Evolutionary conservation across 2,329 filamentous ascomycete species (phyloP), one percentile per base, ranked within the genome.

Genomic region (Monascus ruber): DNA sequence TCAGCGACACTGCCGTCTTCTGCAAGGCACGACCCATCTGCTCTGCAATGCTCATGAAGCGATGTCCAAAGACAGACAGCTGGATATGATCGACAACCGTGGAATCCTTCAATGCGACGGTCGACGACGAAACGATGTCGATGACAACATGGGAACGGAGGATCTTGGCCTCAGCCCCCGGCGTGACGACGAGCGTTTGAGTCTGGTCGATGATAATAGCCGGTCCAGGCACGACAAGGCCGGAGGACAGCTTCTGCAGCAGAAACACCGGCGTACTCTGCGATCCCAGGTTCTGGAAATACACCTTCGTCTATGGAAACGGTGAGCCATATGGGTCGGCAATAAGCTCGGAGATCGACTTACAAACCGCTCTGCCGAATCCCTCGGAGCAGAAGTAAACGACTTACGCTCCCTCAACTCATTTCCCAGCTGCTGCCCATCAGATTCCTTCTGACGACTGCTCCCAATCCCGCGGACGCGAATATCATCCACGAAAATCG

Each of bases 391-490:
- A 6, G 28, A 29, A 6, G 28, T 6, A 10, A 29, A 29, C 28
- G 28, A 10, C 6, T 6, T 10, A 29, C 2, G 6, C 6, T 10
- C 10, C 10, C 10, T 29, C 28, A 29, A 10, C 28, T 6, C 71
- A 5, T 77, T 74, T 50, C 79, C 81, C 10, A 95, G 69, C 55
- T 94, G 87, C 28, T 29, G 28, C 6, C 28, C 28, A 6, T 29
- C 10, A 10, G 28, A 29, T 34, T 83, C 81, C 38, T 83, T 74
- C 58, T 88, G 89, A 34, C 85, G 89, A 7, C 32, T 34, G 70
- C 87, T 93, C 35, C 85, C 88, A 45, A 94, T 93, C 9, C 86
- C 86, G 41, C 89, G 74, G 4, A 88, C 84, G 32, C 88, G 79
- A 3, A 94, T 83, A 58, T 94, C 88, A 46, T 94, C 88, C 5